phyloP scores from a whole-genome alignment of 208 protist species.

The Leptomonas pyrrhocoris region DNA sequence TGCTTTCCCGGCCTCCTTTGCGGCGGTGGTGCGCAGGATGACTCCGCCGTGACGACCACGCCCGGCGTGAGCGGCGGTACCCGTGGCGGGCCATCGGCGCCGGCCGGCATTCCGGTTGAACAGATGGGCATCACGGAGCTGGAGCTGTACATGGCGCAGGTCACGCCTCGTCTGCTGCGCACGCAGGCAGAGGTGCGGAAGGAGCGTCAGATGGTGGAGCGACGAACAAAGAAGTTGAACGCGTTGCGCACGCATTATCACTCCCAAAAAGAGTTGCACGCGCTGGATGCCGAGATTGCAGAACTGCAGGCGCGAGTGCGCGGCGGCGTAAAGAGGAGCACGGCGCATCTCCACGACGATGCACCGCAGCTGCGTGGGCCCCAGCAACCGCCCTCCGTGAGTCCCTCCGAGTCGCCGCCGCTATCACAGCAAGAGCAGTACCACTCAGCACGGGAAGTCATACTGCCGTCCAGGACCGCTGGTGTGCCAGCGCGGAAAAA shows the following conservation, averaged over 20 bases:
- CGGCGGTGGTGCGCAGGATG: background rate
- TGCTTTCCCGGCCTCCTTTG: slow-evolving; percentile 42
- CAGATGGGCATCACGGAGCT: slow-evolving; percentile 76
- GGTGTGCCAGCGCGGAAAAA: slow-evolving; percentile 19
- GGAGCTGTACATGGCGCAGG: slow-evolving; percentile 70
- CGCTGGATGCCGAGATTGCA: slow-evolving; percentile 24
- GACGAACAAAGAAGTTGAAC: slow-evolving; percentile 40
- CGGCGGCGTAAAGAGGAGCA: background rate
- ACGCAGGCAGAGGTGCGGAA: slow-evolving; percentile 58
- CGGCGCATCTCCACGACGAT: background rate
- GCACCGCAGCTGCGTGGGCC: background rate
- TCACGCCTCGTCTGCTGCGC: slow-evolving; percentile 43
- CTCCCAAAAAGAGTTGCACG: slow-evolving; percentile 34
- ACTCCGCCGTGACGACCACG: background rate
- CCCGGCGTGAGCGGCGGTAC: background rate
- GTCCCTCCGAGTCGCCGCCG: background rate
- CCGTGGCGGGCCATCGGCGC: background rate
- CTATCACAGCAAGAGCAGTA: background rate
- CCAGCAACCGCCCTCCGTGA: background rate
- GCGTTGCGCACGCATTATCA: slow-evolving; percentile 48
- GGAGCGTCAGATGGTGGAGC: slow-evolving; percentile 53
- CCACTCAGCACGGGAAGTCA: background rate
- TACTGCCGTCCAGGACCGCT: background rate
- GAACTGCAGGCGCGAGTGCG: background rate
- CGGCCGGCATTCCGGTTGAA: slow-evolving; percentile 29